Base-by-base conservation (phyloP, 345 rosid species). In the Theobroma cacao region DNA sequence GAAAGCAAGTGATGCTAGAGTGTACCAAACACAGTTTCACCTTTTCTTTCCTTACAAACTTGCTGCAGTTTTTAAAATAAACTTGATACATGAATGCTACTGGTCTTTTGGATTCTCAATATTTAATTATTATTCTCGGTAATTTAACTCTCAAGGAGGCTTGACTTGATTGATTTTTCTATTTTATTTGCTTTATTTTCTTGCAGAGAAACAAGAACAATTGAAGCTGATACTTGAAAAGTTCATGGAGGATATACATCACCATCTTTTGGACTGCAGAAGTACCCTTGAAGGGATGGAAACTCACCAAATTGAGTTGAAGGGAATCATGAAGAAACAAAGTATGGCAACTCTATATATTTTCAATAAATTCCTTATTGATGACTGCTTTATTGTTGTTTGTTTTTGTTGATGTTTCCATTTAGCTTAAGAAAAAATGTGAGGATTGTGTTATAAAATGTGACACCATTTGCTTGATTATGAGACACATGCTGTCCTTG, bases 181-280 rank as follows among this genome's bases (percentile, higher is more conserved):
- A 68, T 83, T 81, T 60, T 68, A 48, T 64, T 56, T 58, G 34
- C 75, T n/a, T 74, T 41, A 12, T 76, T 77, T 47, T 33, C 47
- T 59, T 61, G 78, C 94, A 95, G 98, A 89, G 82, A 91, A 90
- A 88, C 86, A 88, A 82, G 92, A 93, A 78, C 89, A 87, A 76
- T 80, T 96, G 77, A 89, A 84, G 81, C 59, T 80, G 85, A 89
- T 94, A 75, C 88, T 90, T 56, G 90, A 87, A 59, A 91, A 89
- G 75, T 90, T 92, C 80, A 91, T 82, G 88, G 88, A 87, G 67
- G 98, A 90, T 67, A 76, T 90, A 14, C 77, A 84, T 43, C 88
- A 80, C 50, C 91, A 89, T 85, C 89, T 92, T 61, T 88, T 88
- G 84, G 87, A 87, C 47, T 92, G 88, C 82, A 80, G 77, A 81